Base-by-base conservation (phyloP, 768 basidiomycete genomes). In the Pisolithus tinctorius region DNA sequence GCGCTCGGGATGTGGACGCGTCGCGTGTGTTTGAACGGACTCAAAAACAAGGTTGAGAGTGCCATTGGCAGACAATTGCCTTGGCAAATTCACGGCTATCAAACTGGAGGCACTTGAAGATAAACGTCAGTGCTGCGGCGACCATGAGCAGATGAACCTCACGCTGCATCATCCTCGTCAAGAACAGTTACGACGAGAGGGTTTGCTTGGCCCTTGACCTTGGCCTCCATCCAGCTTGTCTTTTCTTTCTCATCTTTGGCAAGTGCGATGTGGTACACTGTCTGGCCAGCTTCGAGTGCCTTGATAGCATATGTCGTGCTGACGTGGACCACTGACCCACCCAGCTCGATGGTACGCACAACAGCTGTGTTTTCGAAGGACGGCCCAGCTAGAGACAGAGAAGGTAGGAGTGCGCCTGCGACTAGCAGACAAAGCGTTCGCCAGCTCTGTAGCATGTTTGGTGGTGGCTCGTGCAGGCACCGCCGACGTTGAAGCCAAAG, bases 311-410 rank as follows among this genome's bases (percentile, higher is more conserved):
- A 96, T 45, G 91, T 88, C 43, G 93, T 95, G 49, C 83, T 88
- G 74, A 93, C 82, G 72, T 87, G 84, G 50, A 92, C 86, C 23
- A 91, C 77, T 17, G 93, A 78, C 47, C 94, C 94, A 34, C 87
- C 92, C 23, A 96, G 86, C 60, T 96, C 94, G 53, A 93, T 75
- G 5, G 88, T 84, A 60, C 92, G 86, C 30, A 93, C 88, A 54
- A 98, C 78, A 55, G 86, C 89, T 20, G 87, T 90, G 59, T 93
- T 93, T 78, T 91, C 89, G 70, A 91, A 91, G 1, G 83, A 77
- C 60, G 73, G 72, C 55, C 68, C 65, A 4, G 73, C 73, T 30
- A 71, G 67, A 30, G 69, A 63, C 25, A 72, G 63, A 26, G 73
- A 64, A 37, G 71, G 66, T 47, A 70, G 62, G 13, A 81, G 62